These are phyloP conservation scores for Rhizophora mangle DNA, from an alignment of 345 rosid genomes.

Conservation along the genomic window DNA sequence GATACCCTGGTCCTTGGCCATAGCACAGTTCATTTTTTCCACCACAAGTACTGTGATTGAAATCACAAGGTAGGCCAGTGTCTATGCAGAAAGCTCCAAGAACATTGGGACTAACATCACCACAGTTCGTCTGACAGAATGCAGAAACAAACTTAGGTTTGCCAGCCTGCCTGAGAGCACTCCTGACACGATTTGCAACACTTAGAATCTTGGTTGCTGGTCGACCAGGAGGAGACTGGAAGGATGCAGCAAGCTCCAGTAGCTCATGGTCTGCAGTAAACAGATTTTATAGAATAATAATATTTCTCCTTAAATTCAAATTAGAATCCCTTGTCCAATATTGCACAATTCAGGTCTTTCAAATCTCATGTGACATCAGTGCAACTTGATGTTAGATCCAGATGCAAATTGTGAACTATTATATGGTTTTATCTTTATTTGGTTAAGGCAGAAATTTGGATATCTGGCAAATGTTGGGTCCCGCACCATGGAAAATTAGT, in stretches of 20 bases:
- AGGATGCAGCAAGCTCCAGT: constrained; percentile 88
- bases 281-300: not conserved
- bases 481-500: not conserved
- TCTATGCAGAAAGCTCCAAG: constrained; percentile 91
- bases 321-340: not conserved
- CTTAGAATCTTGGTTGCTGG: constrained; percentile 61
- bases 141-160: constrained; percentile 91
- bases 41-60: constrained; percentile 95
- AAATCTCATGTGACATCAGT: not conserved
- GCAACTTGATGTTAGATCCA: not conserved
- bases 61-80: constrained; percentile 94
- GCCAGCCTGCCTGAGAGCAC: constrained; percentile 73
- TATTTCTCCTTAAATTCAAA: no score
- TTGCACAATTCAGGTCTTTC: not conserved
- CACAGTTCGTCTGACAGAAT: constrained; percentile 95
- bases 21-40: constrained; percentile 91
- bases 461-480: not conserved
- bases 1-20: constrained; percentile 97
- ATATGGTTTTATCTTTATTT: not conserved
- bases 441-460: not conserved
- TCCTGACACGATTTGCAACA: constrained; percentile 74
- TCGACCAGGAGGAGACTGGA: constrained; percentile 68
- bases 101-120: constrained; percentile 97
- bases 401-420: not conserved
- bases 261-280: constrained; percentile 62